Conservation (phyloP, 2,329 filamentous ascomycete species). For the Fusarium zealandicum region DNA sequence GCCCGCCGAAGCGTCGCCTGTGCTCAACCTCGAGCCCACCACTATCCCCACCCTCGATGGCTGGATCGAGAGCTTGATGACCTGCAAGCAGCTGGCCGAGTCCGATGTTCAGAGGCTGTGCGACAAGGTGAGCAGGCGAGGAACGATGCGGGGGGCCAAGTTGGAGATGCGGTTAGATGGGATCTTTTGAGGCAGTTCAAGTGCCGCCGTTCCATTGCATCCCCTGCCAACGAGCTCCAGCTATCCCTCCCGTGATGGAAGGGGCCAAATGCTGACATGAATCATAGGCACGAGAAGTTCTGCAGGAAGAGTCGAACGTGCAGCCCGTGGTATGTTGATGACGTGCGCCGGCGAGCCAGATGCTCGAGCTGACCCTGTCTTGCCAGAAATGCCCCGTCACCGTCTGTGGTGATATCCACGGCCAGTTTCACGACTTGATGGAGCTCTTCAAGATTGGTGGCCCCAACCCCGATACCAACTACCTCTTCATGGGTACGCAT, state of each 20-base stretch:
- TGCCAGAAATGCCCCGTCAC: conserved; percentile 95
- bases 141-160: background rate
- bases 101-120: conserved; percentile 94
- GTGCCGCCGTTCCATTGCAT: conserved; percentile 12
- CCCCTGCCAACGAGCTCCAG: conserved; percentile 15
- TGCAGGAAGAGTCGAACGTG: conserved; percentile 98
- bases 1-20: conserved; percentile 78
- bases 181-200: background rate
- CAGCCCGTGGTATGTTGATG: conserved; percentile 86
- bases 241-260: conserved; percentile 44
- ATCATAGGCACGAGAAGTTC: conserved; percentile 85
- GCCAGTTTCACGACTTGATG: conserved; percentile 99
- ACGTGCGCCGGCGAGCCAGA: conserved; percentile 19
- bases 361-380: conserved; percentile 40
- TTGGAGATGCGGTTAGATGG: conserved; percentile 1
- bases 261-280: conserved; percentile 43
- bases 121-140: conserved; percentile 76
- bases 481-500: conserved; percentile 92
- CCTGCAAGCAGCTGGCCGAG: conserved; percentile 97
- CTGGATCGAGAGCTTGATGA: conserved; percentile 99
- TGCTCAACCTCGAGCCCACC: conserved; percentile 74
- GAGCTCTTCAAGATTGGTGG: conserved; percentile 99
- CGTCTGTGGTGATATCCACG: conserved; percentile 98
- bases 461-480: conserved; percentile 97
- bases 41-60: conserved; percentile 93